Evolutionary conservation across 768 basidiomycete species (phyloP), one percentile per base, ranked within the genome.

Genomic region (Hebeloma cylindrosporum): DNA sequence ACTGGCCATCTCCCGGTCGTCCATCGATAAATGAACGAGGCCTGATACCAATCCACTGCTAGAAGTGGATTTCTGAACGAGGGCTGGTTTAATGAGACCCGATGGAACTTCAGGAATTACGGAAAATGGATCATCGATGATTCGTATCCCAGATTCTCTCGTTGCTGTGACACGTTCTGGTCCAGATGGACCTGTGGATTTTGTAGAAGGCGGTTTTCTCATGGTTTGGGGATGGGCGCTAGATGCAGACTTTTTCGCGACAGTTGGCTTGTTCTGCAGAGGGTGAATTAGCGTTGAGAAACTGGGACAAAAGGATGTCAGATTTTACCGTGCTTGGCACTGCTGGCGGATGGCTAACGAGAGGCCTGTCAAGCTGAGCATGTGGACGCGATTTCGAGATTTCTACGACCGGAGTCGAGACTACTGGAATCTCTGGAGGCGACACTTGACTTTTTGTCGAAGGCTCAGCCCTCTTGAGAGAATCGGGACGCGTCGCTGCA

Each of bases 51-150:
- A 38, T 6, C 13, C 17, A 16, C 6, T 33, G 31, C 26, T 34
- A 7, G 42, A 33, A 5, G 38, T 30, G 7, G 44, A 27, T 11
- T 21, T 17, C 3, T 29, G 33, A n/a, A n/a, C n/a, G n/a, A n/a
- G n/a, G n/a, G n/a, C n/a, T 22, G 31, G 5, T 35, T 22, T 25
- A 9, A 42, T 14, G 28, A 22, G 26, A 13, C 16, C 13, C 9
- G 35, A 17, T 26, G 28, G 38, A 14, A 35, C 34, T 3, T 13
- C 14, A 21, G 33, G 13, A 7, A 6, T 17, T 18, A 8, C 16
- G 20, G 32, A 14, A 16, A 48, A 44, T 7, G 51, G 51, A 42
- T 52, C 47, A 20, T 52, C 43, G 35, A 48, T 37, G 37, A 52
- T 45, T 18, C 43, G 41, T 11, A 51, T 47, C 22, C 42, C 32